Percentiles rank a stretch among this genome's conserved stretches.
These are phyloP conservation scores for Aspergillus amoenus DNA, from an alignment of 2,329 filamentous ascomycete species.

Conservation along the genomic window DNA sequence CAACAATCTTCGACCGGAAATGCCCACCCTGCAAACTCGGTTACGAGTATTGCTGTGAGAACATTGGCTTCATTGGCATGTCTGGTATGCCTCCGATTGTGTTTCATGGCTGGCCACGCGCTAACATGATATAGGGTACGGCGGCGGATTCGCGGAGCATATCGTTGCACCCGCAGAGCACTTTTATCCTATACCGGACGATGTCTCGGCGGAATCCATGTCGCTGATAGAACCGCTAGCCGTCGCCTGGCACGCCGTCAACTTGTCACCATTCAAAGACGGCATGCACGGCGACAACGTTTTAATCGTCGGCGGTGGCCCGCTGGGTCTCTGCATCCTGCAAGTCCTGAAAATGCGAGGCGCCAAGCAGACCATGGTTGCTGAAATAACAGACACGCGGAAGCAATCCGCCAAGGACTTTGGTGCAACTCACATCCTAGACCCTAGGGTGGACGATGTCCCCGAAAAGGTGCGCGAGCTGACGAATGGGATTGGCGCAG, in stretches of 20 bases:
- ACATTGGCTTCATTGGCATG: slow-evolving; percentile 54
- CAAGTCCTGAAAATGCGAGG: slow-evolving; percentile 57
- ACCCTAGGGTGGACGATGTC: slow-evolving; percentile 51
- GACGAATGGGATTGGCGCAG: slow-evolving; percentile 50
- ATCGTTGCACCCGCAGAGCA: slow-evolving; percentile 26
- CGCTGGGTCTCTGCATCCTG: slow-evolving; percentile 62
- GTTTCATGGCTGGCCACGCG: not conserved
- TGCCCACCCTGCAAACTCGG: slow-evolving; percentile 51
- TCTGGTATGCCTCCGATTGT: slow-evolving; percentile 31
- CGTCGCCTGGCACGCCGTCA: slow-evolving; percentile 65
- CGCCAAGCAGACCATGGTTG: slow-evolving; percentile 57
- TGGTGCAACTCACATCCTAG: slow-evolving; percentile 56
- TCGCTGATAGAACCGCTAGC: slow-evolving; percentile 64
- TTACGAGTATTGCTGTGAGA: slow-evolving; percentile 62
- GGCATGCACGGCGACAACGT: slow-evolving; percentile 43
- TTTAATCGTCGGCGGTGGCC: slow-evolving; percentile 61
- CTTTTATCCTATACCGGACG: slow-evolving; percentile 26
- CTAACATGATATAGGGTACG: slow-evolving; percentile 20
- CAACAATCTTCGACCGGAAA: slow-evolving; percentile 37
- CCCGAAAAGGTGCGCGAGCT: slow-evolving; percentile 48
- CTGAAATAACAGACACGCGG: slow-evolving; percentile 54
- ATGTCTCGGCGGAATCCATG: slow-evolving; percentile 43
- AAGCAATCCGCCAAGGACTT: slow-evolving; percentile 54
- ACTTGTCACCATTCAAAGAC: slow-evolving; percentile 46
- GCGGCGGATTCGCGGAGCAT: slow-evolving; percentile 29